Evolutionary conservation across 495 filamentous ascomycete genomes (phyloP).

Genomic region (Neurospora sp.): DNA sequence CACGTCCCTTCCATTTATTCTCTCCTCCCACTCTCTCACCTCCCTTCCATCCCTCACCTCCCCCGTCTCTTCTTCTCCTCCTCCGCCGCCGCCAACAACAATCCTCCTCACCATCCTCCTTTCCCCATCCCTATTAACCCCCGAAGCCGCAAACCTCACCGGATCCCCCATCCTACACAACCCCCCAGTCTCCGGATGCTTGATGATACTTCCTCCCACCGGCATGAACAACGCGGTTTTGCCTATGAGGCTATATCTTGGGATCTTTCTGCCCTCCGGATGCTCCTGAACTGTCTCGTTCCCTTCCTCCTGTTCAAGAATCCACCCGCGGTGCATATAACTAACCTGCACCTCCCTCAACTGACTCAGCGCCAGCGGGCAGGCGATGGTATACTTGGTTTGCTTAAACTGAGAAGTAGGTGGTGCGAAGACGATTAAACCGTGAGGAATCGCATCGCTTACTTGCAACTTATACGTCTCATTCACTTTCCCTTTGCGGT

Average conservation of each 20-base stretch:
- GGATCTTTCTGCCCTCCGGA: not conserved
- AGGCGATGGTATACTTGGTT: not conserved
- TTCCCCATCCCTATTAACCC: conserved; percentile 33
- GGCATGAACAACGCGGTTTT: conserved; percentile 1
- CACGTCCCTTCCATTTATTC: not conserved
- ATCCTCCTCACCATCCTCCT: conserved; percentile 51
- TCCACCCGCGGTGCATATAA: not conserved
- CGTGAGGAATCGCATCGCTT: not conserved
- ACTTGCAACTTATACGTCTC: not conserved
- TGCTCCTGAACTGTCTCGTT: not conserved
- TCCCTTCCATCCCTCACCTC: not conserved
- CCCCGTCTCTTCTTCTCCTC: conserved; percentile 34
- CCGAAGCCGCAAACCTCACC: conserved; percentile 2
- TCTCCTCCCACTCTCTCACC: not conserved
- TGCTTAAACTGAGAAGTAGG: not conserved
- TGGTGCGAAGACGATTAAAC: not conserved
- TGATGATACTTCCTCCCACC: not conserved
- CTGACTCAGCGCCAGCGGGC: not conserved
- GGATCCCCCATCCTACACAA: not conserved
- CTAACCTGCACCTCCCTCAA: not conserved
- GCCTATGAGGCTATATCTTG: not conserved
- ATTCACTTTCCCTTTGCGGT: not conserved
- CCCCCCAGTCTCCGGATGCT: not conserved
- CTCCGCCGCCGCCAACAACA: conserved; percentile 39
- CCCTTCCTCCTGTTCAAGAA: not conserved